Base-by-base conservation (phyloP, 139 green algal species). In the Chlorella sp. region DNA sequence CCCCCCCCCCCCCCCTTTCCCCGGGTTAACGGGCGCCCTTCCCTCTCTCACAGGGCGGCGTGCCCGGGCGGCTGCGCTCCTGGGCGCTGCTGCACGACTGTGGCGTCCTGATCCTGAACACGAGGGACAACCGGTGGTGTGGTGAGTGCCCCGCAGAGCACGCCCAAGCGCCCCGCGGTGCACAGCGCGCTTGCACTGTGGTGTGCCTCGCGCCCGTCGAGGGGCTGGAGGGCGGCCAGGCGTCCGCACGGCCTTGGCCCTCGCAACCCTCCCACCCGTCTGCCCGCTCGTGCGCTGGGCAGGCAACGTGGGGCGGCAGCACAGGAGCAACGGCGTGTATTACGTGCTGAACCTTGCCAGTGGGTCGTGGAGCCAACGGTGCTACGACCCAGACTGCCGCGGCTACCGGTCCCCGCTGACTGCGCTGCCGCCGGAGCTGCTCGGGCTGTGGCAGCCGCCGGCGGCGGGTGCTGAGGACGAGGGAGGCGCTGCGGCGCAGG, bases 261-360 rank as follows among this genome's bases (percentile, higher is more conserved):
- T 2, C 46, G 46, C 46, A 15, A 27, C 46, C 61, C 29, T 17
- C 59, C 2, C 25, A 35, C 29, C 5, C 59, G 19, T 66, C 23
- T 66, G 29, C 29, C 23, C 8, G 59, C 5, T 33, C 5, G 59
- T 66, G 29, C n/a, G n/a, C n/a, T 58, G 65, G 35, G 92, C 87
- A 67, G 85, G 68, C 69, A 90, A 91, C 66, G 71, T 95, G 2
- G 83, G 82, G 14, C 80, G 90, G 27, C 41, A 72, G 42, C 91
- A 96, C 81, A 81, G 73, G 53, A 86, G 67, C 79, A 96, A 96
- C 73, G 89, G 90, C 59, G 81, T 95, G 14, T 95, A 84, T 67
- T 85, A 84, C 41, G 53, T 87, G 19, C 71, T 86, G 2, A 82
- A 89, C 50, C 50, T 90, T 29, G 58, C 55, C 80, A 79, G 48